These are phyloP conservation scores for Pythium oligandrum DNA, from an alignment of 352 stramenopile genomes.

Conservation along the genomic window DNA sequence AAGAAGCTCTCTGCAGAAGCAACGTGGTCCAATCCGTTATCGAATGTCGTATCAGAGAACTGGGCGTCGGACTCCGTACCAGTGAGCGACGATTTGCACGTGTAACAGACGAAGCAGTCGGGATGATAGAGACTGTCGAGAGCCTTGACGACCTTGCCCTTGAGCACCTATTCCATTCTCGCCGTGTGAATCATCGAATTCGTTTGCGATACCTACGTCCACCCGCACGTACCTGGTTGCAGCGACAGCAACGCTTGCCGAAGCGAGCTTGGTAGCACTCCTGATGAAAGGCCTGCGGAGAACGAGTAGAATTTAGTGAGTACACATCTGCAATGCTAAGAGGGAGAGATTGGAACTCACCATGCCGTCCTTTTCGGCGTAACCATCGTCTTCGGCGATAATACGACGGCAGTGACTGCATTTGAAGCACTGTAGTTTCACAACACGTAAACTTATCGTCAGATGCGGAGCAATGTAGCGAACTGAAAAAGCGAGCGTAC, in stretches of 20 bases:
- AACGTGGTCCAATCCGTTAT: neutral
- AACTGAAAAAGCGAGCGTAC: constrained; percentile 9
- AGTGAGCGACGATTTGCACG: constrained; percentile 70
- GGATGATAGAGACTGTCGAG: constrained; percentile 83
- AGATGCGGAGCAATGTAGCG: no score
- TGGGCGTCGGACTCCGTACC: constrained; percentile 23
- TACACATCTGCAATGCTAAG: neutral
- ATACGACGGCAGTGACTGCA: constrained; percentile 66
- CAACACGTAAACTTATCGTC: neutral
- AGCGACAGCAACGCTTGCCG: constrained; percentile 77
- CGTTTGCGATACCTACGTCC: neutral
- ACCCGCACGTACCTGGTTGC: constrained; percentile 36
- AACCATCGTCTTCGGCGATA: constrained; percentile 76
- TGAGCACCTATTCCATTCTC: constrained; percentile 35
- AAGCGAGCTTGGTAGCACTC: constrained; percentile 72
- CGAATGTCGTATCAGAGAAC: neutral
- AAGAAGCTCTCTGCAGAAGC: constrained; percentile 71
- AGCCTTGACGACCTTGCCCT: constrained; percentile 83
- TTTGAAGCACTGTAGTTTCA: constrained; percentile 60
- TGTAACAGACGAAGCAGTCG: constrained; percentile 77
- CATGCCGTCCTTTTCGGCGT: constrained; percentile 78
- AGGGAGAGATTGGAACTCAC: constrained; percentile 15
- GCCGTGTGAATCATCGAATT: neutral
- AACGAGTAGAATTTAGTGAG: neutral
- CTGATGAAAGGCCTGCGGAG: constrained; percentile 65